phyloP scores from a whole-genome alignment of 331 rosid species.

The Cucumis variabilis region DNA sequence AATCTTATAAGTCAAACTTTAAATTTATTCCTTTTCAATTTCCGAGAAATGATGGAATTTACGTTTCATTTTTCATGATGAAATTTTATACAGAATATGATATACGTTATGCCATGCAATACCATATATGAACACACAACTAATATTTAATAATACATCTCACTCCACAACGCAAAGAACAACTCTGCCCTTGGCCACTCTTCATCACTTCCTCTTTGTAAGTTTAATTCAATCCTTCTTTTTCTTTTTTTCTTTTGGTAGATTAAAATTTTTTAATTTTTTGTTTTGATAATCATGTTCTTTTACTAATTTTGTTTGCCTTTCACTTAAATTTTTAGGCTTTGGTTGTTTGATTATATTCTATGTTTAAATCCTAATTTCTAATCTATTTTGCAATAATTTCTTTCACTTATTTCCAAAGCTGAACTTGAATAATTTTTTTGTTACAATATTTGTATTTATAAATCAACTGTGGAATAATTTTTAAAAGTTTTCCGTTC shows the following conservation, averaged over 20 bases:
- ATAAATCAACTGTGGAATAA: no score
- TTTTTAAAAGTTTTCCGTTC: no score
- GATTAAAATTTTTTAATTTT: not conserved
- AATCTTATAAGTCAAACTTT: no score
- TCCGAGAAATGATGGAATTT: not conserved
- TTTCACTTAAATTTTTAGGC: no score
- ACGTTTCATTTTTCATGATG: not conserved
- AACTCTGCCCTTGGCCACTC: not conserved
- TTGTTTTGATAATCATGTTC: not conserved
- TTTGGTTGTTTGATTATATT: no score
- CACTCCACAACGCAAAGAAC: not conserved
- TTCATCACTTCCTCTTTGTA: not conserved
- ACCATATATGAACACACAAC: not conserved
- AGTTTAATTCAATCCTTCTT: not conserved
- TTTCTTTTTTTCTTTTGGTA: no score
- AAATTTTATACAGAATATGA: not conserved
- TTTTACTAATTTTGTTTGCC: not conserved
- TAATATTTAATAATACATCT: not conserved
- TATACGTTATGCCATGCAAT: not conserved
- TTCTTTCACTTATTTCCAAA: no score
- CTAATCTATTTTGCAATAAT: no score
- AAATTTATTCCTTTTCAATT: not conserved
- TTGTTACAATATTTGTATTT: no score
- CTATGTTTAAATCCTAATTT: no score
- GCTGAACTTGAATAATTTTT: no score